Evolutionary conservation across 768 basidiomycete species (phyloP), one percentile per base, ranked within the genome.

Genomic region (Cytidiella melzeri): DNA sequence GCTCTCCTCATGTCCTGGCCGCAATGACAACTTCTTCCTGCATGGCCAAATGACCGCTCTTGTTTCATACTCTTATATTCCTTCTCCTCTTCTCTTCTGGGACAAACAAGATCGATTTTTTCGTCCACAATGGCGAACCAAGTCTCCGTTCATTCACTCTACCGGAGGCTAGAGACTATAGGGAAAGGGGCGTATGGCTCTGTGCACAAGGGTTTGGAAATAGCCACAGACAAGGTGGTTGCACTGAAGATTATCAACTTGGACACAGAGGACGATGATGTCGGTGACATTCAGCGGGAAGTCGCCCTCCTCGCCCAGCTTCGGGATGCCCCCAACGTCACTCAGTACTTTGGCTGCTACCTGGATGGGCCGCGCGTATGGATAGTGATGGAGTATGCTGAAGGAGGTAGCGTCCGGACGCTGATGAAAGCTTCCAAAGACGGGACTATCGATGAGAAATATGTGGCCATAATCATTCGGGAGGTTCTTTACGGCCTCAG

Each of bases 241-340:
- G 96, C 94, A 15, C 83, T 98, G 71, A 99, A 99, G 71, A 94
- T 98, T 67, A 97, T 99, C 72, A 91, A 98, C 69, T 84, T 98
- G 57, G 96, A 98, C 69, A 94, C 87, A 21, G 81, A 86, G 48
- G 95, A 94, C 65, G 95, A 99, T 66, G 96, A 99, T 64, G 92
- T 96, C 15, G 88, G 74, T 43, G 95, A 94, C 68, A 97, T 98
- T 46, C 95, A 97, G 68, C 86, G 89, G 53, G 96, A 98, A 67
- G 92, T 99, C 25, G 83, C 92, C 9, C 80, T 99, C 44, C 75
- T 98, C 18, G 84, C 87, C 40, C 92, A 95, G 62, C 78, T 98
- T 26, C 76, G 91, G 19, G 91, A 92, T 50, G 89, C 88, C 0
- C 84, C 89, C 24, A 94, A 94, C 62, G 81, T 96, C 60, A 97